A percentile compares a stretch with the other conserved stretches of the same genome.
phyloP scores from a whole-genome alignment of 169 alveolate genomes.

The Plasmodium malariae region DNA sequence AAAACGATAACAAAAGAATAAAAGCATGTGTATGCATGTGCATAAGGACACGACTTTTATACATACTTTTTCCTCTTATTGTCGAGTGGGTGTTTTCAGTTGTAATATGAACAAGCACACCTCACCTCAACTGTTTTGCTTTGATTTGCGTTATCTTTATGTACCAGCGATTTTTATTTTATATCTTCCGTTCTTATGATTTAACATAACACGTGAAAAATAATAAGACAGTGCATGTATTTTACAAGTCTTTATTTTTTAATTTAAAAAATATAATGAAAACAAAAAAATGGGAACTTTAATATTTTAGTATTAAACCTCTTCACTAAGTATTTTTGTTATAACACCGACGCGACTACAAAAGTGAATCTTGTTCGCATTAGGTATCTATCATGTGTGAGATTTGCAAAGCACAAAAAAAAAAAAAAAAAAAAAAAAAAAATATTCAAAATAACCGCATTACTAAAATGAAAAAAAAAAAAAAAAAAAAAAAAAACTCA shows the following conservation, averaged over 20 bases:
- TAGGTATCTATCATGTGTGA: no score
- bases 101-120: neutral
- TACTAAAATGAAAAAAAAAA: neutral
- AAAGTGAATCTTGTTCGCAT: no score
- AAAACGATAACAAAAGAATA: neutral
- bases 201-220: conserved; percentile 8
- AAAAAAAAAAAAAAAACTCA: no score
- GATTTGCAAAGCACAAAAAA: neutral
- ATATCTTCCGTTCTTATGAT: neutral
- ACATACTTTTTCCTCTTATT: no score
- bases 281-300: neutral
- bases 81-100: neutral
- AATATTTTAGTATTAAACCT: no score
- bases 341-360: no score
- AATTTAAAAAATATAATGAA: neutral
- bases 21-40: neutral
- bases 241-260: neutral
- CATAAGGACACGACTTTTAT: no score
- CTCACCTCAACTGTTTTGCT: neutral
- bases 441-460: neutral
- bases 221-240: neutral
- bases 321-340: no score
- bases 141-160: no score
- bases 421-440: neutral
- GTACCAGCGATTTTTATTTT: neutral